phyloP scores from a whole-genome alignment of 768 basidiomycete genomes.

The Kwoniella sp. region DNA sequence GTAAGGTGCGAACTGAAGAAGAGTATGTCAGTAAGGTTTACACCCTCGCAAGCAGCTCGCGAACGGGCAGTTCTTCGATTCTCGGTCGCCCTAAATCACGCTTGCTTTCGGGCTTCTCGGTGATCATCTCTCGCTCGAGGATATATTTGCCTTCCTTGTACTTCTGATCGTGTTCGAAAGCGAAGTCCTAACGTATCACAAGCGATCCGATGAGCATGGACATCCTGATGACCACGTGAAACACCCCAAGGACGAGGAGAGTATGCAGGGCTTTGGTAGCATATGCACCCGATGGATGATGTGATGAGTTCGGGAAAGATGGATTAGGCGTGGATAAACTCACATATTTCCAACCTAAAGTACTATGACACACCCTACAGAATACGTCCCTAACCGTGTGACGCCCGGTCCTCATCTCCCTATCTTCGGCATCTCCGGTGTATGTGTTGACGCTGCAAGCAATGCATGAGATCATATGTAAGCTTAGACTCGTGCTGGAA shows the following conservation, averaged over 20 bases:
- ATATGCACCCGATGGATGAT: background rate
- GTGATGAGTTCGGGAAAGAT: background rate
- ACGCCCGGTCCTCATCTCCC: slow-evolving; percentile 94
- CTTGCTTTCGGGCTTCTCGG: slow-evolving; percentile 40
- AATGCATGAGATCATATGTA: background rate
- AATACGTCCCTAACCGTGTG: slow-evolving; percentile 95
- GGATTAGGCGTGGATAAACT: slow-evolving; percentile 51
- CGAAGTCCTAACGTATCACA: slow-evolving; percentile 69
- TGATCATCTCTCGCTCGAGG: slow-evolving; percentile 68
- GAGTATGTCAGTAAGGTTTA: no score
- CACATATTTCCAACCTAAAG: slow-evolving; percentile 98
- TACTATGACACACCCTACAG: slow-evolving; percentile 83
- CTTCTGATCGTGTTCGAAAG: slow-evolving; percentile 84
- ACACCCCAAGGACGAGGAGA: no score
- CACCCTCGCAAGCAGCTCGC: slow-evolving; percentile 30
- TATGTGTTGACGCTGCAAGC: slow-evolving; percentile 78
- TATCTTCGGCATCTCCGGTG: slow-evolving; percentile 84
- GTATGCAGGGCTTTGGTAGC: background rate
- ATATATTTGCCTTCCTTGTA: slow-evolving; percentile 99
- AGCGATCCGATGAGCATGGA: no score
- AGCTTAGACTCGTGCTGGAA: background rate
- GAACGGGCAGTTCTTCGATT: slow-evolving; percentile 39
- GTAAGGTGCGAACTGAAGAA: no score
- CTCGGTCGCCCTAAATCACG: slow-evolving; percentile 23
- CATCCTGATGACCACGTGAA: no score